Base-by-base conservation (phyloP, 208 protist species). In the Trypanosoma mega region DNA sequence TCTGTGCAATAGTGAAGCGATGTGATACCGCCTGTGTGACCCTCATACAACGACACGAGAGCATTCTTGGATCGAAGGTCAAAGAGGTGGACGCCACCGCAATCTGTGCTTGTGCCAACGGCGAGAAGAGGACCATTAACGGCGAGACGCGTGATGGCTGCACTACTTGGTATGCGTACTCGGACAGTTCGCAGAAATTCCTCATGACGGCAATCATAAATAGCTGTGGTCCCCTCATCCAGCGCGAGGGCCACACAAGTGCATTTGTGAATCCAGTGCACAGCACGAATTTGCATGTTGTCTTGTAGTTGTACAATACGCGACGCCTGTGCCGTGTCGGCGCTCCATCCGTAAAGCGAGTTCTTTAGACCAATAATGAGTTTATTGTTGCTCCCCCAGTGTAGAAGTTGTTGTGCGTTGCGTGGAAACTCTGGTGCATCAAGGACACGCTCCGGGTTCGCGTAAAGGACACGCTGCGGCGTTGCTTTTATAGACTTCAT, bases 331-430 rank as follows among this genome's bases (percentile, higher is more conserved):
- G 75, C 77, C 24, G 68, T 88, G 21, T 78, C 70, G 26, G 82
- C 79, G 47, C 77, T 72, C 85, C 87, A 94, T 51, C 69, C 72
- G 66, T 92, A 91, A 18, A 94, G 66, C 16, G 62, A 76, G 44
- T 82, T 79, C 20, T 80, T 82, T 50, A 94, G 74, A 14, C 87
- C 87, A 53, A 94, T 90, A 12, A 82, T 67, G 34, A 94, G 76
- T 69, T 79, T 78, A 59, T 94, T 89, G 64, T 94, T 91, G 33
- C 68, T 76, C 11, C 83, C 87, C 85, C 87, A 94, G 74, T 94
- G 76, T 33, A 94, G 74, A 26, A 91, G 76, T 65, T 94, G 84
- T 12, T 66, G 58, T 2, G 80, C 67, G 26, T 63, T 51, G 39
- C 64, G 30, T 9, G 81, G 79, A 58, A 93, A 90, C 58, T 90